A percentile compares a stretch with the other conserved stretches of the same genome.
These are phyloP conservation scores for Colletotrichum higginsianum DNA, from an alignment of 2,329 filamentous ascomycete genomes.

Conservation along the genomic window DNA sequence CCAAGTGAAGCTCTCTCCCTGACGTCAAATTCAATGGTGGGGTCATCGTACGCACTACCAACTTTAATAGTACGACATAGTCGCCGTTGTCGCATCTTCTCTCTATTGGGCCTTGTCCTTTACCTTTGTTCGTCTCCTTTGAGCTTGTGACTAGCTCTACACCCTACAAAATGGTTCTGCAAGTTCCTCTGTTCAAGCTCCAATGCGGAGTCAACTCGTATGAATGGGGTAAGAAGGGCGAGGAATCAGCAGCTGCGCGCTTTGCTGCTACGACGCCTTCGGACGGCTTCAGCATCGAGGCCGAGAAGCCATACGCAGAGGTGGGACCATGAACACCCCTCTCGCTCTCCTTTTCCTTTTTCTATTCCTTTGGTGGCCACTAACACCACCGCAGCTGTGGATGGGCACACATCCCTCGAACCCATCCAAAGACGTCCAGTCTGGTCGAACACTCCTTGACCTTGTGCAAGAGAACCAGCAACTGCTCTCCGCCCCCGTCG, in stretches of 20 bases:
- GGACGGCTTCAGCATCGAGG: conserved; percentile 81
- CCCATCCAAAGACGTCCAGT: conserved; percentile 89
- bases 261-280: conserved; percentile 89
- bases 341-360: too few relatives aligned
- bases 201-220: conserved; percentile 97
- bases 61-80: conserved; percentile 19
- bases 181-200: conserved; percentile 87
- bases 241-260: conserved; percentile 87
- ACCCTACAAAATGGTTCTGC: conserved; percentile 61
- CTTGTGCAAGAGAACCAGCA: conserved; percentile 89
- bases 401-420: conserved; percentile 99
- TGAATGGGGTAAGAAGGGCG: conserved; percentile 97
- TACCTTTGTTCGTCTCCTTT: background rate
- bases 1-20: conserved; percentile 37
- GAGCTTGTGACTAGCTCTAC: background rate
- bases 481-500: conserved; percentile 81
- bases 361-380: background rate
- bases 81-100: conserved; percentile 10
- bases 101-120: background rate
- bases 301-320: conserved; percentile 95
- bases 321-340: conserved; percentile 59
- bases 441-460: conserved; percentile 88
- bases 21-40: conserved; percentile 41
- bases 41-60: conserved; percentile 29
- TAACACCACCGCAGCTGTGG: conserved; percentile 78